phyloP scores from a whole-genome alignment of 2,329 filamentous ascomycete species.

The Stenocarpella maydis region DNA sequence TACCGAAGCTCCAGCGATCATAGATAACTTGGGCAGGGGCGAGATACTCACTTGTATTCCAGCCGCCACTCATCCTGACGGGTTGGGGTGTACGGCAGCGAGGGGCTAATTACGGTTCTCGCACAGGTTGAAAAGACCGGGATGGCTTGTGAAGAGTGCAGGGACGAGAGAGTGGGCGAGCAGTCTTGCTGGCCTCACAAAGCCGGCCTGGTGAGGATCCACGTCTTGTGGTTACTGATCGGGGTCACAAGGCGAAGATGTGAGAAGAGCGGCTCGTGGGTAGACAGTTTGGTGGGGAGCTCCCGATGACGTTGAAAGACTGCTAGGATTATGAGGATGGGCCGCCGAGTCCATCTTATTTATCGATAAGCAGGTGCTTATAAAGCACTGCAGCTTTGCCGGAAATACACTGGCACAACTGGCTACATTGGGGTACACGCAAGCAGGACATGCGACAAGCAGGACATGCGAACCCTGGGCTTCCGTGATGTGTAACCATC shows the following conservation, averaged over 20 bases:
- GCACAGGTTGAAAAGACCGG: not conserved
- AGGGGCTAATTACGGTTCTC: not conserved
- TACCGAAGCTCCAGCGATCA: not conserved
- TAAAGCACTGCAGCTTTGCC: too few relatives aligned
- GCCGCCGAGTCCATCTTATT: too few relatives aligned
- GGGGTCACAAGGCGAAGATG: not conserved
- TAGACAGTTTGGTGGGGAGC: conserved; percentile 9
- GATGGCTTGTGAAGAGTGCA: not conserved
- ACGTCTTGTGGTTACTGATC: not conserved
- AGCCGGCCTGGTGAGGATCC: not conserved
- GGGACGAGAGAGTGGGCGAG: not conserved
- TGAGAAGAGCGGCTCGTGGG: not conserved
- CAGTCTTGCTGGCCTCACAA: not conserved
- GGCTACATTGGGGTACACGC: too few relatives aligned
- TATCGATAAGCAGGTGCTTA: too few relatives aligned
- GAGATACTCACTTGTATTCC: conserved; percentile 80
- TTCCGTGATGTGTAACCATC: too few relatives aligned
- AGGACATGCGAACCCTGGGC: too few relatives aligned
- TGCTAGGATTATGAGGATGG: too few relatives aligned
- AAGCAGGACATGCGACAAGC: too few relatives aligned
- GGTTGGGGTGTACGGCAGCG: not conserved
- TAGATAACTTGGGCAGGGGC: too few relatives aligned
- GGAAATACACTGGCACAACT: too few relatives aligned
- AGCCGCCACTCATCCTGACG: conserved; percentile 76
- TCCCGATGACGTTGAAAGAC: conserved; percentile 18